A percentile compares a stretch with the other conserved stretches of the same genome.
phyloP scores from a whole-genome alignment of 1,284 basidiomycete species.

The Ustilago bromivora region DNA sequence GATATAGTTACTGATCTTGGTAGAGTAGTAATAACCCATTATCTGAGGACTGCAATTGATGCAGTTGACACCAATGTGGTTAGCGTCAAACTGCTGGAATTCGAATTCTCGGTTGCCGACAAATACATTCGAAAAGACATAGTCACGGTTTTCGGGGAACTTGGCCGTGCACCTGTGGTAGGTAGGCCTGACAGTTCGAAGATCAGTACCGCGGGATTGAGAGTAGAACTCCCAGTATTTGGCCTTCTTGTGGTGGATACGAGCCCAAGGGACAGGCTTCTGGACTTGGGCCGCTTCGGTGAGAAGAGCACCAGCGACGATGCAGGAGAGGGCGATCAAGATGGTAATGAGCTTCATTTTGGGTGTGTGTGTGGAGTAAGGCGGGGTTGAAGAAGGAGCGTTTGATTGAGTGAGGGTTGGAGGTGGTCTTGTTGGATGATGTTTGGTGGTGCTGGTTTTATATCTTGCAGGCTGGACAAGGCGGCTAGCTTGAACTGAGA shows the following conservation, averaged over 20 bases:
- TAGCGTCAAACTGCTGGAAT: conserved; percentile 19
- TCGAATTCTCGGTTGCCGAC: background rate
- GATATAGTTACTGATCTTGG: conserved; percentile 9
- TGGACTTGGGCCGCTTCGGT: conserved; percentile 14
- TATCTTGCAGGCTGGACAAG: too few relatives aligned
- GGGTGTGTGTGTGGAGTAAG: background rate
- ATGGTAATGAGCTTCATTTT: conserved; percentile 24
- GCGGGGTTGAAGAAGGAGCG: background rate
- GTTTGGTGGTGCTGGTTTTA: too few relatives aligned
- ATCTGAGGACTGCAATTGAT: conserved; percentile 17
- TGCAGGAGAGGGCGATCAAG: conserved; percentile 10
- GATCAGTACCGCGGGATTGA: conserved; percentile 7
- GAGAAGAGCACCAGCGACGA: conserved; percentile 11
- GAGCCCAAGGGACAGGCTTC: conserved; percentile 15
- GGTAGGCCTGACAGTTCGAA: conserved; percentile 9
- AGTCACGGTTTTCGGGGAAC: background rate
- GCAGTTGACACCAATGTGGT: conserved; percentile 26
- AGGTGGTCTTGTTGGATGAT: too few relatives aligned
- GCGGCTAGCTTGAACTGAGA: too few relatives aligned
- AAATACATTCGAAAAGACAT: background rate
- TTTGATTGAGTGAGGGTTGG: background rate
- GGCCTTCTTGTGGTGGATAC: conserved; percentile 16
- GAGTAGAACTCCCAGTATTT: conserved; percentile 18
- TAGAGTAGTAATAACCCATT: conserved; percentile 17
- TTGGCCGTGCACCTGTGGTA: conserved; percentile 12